Evolutionary conservation across 768 basidiomycete genomes (phyloP).

Genomic region (Boletus tylopilopsis): DNA sequence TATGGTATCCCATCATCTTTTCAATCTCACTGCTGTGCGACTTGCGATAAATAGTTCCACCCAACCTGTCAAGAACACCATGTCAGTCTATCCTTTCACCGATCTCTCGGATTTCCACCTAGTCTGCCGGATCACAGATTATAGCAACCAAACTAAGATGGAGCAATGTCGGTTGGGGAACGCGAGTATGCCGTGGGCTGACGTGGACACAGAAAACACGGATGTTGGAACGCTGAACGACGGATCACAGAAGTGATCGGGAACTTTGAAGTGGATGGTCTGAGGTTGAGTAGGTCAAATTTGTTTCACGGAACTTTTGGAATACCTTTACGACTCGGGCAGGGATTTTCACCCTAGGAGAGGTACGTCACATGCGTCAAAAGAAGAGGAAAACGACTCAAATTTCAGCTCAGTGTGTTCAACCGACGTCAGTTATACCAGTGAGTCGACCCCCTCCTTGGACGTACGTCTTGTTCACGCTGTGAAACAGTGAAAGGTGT

Average conservation of each 20-base stretch:
- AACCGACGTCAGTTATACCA: constrained; percentile 37
- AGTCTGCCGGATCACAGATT: constrained; percentile 40
- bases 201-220: constrained; percentile 52
- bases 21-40: constrained; percentile 22
- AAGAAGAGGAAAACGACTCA: constrained; percentile 17
- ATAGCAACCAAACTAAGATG: constrained; percentile 43
- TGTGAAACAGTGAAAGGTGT: constrained; percentile 35
- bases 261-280: constrained; percentile 49
- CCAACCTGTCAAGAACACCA: constrained; percentile 16
- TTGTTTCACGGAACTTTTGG: constrained; percentile 55
- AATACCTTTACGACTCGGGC: constrained; percentile 44
- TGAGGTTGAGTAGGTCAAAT: constrained; percentile 59
- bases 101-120: constrained; percentile 37
- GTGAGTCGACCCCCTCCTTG: constrained; percentile 27
- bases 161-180: constrained; percentile 64
- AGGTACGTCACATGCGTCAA: constrained; percentile 34
- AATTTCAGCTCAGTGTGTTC: constrained; percentile 36
- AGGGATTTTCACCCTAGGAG: constrained; percentile 53
- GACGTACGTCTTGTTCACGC: not conserved
- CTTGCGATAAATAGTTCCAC: constrained; percentile 14
- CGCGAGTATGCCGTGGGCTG: constrained; percentile 45
- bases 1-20: constrained; percentile 39
- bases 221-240: constrained; percentile 39
- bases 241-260: constrained; percentile 45
- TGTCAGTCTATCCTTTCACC: constrained; percentile 30